Conservation (phyloP, 495 filamentous ascomycete genomes). For the Daldinia loculata region DNA sequence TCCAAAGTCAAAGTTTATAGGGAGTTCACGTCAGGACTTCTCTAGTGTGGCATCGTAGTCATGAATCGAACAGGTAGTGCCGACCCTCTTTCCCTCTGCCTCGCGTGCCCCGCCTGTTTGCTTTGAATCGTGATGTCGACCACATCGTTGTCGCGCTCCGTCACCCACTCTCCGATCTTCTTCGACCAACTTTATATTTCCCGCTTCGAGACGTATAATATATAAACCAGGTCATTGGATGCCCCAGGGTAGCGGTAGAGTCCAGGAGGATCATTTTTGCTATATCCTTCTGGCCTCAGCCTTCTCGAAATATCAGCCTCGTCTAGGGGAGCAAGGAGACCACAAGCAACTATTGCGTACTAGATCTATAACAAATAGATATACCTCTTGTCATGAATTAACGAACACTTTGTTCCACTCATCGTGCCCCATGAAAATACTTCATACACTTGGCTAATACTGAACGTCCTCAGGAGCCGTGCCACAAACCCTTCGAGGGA, state of each 20-base stretch:
- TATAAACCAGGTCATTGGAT: conserved; percentile 10
- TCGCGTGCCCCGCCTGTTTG: conserved; percentile 48
- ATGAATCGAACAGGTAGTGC: conserved; percentile 69
- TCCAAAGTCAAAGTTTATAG: conserved; percentile 15
- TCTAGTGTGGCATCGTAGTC: conserved; percentile 42
- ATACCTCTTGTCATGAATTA: conserved; percentile 1
- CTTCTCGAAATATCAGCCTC: conserved; percentile 32
- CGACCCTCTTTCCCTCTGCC: conserved; percentile 44
- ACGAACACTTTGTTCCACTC: not conserved
- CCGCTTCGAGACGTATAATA: conserved; percentile 10
- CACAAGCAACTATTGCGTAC: conserved; percentile 9
- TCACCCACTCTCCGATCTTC: conserved; percentile 3
- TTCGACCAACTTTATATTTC: conserved; percentile 4
- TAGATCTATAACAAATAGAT: conserved; percentile 14
- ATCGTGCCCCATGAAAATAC: conserved; percentile 7
- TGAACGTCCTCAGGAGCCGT: conserved; percentile 63
- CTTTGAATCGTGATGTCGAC: conserved; percentile 39
- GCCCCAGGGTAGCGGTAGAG: not conserved
- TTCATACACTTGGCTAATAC: conserved; percentile 43
- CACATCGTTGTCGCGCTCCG: conserved; percentile 25
- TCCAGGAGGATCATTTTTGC: not conserved
- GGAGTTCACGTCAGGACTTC: conserved; percentile 16
- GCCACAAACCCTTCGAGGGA: conserved; percentile 73
- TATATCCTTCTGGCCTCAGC: conserved; percentile 23
- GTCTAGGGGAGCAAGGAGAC: conserved; percentile 13